A percentile compares a stretch with the other conserved stretches of the same genome.
Evolutionary conservation across 169 alveolate species (phyloP).

Genomic region (Plasmodium adleri): DNA sequence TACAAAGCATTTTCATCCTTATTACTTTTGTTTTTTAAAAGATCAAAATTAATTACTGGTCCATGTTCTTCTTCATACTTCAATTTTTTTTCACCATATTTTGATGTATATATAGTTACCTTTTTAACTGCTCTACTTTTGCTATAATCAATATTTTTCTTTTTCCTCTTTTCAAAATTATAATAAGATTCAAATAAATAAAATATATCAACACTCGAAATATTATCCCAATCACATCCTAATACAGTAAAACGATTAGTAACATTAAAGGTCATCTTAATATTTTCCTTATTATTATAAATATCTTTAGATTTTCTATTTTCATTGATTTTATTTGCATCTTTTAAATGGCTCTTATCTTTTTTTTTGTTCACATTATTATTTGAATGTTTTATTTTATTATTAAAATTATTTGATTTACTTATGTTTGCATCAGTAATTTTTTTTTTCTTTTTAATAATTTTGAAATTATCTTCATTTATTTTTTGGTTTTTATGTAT

Average conservation of each 20-base stretch:
- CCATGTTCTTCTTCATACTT: constrained; percentile 94
- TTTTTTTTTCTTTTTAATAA: background rate
- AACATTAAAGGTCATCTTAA: constrained; percentile 71
- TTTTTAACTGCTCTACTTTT: constrained; percentile 88
- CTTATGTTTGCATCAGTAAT: background rate
- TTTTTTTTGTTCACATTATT: constrained; percentile 9
- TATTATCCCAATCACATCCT: constrained; percentile 97
- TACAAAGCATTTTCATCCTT: constrained; percentile 30
- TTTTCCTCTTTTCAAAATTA: constrained; percentile 78
- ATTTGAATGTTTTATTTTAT: constrained; percentile 1
- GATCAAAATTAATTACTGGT: constrained; percentile 84
- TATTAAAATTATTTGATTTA: background rate
- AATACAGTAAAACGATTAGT: constrained; percentile 95
- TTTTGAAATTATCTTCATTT: constrained; percentile 1
- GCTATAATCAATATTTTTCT: constrained; percentile 81
- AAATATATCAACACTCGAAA: constrained; percentile 94
- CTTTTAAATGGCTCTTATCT: constrained; percentile 2
- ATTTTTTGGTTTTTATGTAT: background rate
- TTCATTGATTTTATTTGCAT: constrained; percentile 12
- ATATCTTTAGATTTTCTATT: constrained; percentile 17
- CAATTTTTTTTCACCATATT: constrained; percentile 94
- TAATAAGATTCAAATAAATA: constrained; percentile 92
- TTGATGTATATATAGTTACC: constrained; percentile 95
- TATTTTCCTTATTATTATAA: constrained; percentile 64
- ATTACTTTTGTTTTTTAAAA: constrained; percentile 4